phyloP scores from a whole-genome alignment of 2,329 filamentous ascomycete genomes.

The Chrysosporium keratinophilum region DNA sequence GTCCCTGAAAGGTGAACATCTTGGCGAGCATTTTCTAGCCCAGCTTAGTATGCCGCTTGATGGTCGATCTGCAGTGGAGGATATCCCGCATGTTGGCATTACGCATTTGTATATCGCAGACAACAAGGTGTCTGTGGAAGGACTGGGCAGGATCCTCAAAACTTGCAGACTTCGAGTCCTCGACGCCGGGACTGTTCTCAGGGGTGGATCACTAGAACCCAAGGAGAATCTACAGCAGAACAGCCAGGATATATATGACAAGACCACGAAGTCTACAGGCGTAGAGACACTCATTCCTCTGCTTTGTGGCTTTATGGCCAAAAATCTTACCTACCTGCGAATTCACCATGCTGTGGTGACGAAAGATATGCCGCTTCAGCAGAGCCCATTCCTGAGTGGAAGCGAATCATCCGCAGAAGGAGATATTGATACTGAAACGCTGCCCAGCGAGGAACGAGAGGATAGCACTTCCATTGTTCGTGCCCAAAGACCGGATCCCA shows the following conservation, averaged over 20 bases:
- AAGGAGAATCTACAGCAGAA: neutral
- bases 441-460: neutral
- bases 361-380: slow-evolving; percentile 16
- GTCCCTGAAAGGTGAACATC: slow-evolving; percentile 37
- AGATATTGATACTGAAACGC: neutral
- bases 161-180: slow-evolving; percentile 45
- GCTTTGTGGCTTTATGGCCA: slow-evolving; percentile 38
- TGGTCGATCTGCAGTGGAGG: slow-evolving; percentile 46
- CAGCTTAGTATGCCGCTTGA: slow-evolving; percentile 42
- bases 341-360: slow-evolving; percentile 48
- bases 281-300: slow-evolving; percentile 47
- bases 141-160: slow-evolving; percentile 43
- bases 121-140: slow-evolving; percentile 48
- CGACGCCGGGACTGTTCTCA: slow-evolving; percentile 43
- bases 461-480: too few species aligned
- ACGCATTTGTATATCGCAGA: slow-evolving; percentile 51
- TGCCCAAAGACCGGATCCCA: too few species aligned
- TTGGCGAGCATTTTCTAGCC: slow-evolving; percentile 44
- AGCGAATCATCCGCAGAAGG: neutral
- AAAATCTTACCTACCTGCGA: slow-evolving; percentile 44
- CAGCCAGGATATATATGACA: slow-evolving; percentile 17
- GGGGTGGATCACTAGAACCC: slow-evolving; percentile 11
- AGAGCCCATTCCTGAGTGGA: neutral
- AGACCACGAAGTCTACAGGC: slow-evolving; percentile 34
- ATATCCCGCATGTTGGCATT: slow-evolving; percentile 45